phyloP scores from a whole-genome alignment of 257 asterid species.

The Petrea volubilis region DNA sequence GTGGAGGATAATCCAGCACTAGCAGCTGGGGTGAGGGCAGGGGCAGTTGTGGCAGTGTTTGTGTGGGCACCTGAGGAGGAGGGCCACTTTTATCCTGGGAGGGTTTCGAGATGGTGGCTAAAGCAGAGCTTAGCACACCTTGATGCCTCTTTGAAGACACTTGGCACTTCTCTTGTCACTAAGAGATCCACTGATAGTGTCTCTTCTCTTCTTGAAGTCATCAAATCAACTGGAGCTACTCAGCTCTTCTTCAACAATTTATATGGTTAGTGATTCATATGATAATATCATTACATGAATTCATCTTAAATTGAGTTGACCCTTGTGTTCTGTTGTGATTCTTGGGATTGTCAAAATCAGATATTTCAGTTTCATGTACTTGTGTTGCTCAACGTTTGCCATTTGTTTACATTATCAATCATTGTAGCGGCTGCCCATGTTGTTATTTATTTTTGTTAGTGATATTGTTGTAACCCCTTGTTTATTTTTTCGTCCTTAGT shows the following conservation, averaged over 20 bases:
- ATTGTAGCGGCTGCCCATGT: neutral
- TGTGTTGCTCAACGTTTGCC: neutral
- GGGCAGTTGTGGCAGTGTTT: constrained; percentile 76
- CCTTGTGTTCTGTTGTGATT: neutral
- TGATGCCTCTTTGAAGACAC: constrained; percentile 73
- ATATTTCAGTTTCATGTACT: neutral
- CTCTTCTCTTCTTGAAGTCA: constrained; percentile 72
- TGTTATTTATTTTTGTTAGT: neutral
- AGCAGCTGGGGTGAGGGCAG: constrained; percentile 80
- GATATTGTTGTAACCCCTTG: neutral
- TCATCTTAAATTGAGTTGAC: neutral
- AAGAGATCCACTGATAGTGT: constrained; percentile 87
- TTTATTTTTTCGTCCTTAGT: too few relatives aligned
- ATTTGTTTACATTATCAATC: neutral
- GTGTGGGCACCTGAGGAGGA: constrained; percentile 97
- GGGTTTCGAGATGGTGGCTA: constrained; percentile 98
- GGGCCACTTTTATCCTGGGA: constrained; percentile 77
- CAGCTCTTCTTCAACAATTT: constrained; percentile 90
- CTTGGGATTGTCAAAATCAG: neutral
- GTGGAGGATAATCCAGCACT: constrained; percentile 93
- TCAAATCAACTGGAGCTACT: constrained; percentile 76
- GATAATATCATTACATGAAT: neutral
- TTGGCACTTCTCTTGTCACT: constrained; percentile 79
- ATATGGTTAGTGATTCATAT: constrained; percentile 58
- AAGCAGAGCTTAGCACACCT: constrained; percentile 83